Evolutionary conservation across 1,284 basidiomycete species (phyloP), one percentile per base, ranked within the genome.

Genomic region (Tetrapyrgos nigripes): DNA sequence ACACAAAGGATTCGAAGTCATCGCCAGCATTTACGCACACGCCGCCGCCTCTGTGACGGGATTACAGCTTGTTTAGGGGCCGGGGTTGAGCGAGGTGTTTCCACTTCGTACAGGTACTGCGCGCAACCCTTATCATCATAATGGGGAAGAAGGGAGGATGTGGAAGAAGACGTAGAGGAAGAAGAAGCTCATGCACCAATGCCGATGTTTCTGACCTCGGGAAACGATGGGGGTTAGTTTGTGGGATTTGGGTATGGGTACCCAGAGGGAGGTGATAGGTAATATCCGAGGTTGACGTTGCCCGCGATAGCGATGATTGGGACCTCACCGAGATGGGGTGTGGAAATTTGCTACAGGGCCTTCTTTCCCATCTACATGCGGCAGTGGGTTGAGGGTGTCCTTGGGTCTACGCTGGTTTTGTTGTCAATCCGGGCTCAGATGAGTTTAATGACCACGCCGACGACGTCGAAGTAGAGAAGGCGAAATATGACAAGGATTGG

Each of bases 201-300:
- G 72, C 78, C 88, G 53, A 94, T 92, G 75, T 79, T 93, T 55
- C 84, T 92, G 44, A 91, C 89, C 27, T 90, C 92, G 45, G 95
- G 96, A 28, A 96, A 95, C 67, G 97, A 98, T 69, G 97, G n/a
- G n/a, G n/a, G n/a, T n/a, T n/a, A n/a, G n/a, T n/a, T n/a, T n/a
- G 97, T 3, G 81, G 90, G 6, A 95, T 97, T 61, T 88, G 94
- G 68, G 76, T 98, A 57, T 98, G 90, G 82, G 92, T 94, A 70
- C 83, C 13, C 14, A 8, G 37, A n/a, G 37, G 13, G 31, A 5
- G 37, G 13, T 40, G 37, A n/a, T 40, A 9, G 37, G 14, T 17
- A n/a, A 40, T 5, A n/a, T 40, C 19, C 8, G 31, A 33, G 14
- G 14, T 8, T 14, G 31, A 33, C 8, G 31, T 8, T 8, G 31